Percentiles rank a stretch among this genome's conserved stretches.
Conservation (phyloP, 2,329 filamentous ascomycete species). For the Exophiala viscosa region DNA sequence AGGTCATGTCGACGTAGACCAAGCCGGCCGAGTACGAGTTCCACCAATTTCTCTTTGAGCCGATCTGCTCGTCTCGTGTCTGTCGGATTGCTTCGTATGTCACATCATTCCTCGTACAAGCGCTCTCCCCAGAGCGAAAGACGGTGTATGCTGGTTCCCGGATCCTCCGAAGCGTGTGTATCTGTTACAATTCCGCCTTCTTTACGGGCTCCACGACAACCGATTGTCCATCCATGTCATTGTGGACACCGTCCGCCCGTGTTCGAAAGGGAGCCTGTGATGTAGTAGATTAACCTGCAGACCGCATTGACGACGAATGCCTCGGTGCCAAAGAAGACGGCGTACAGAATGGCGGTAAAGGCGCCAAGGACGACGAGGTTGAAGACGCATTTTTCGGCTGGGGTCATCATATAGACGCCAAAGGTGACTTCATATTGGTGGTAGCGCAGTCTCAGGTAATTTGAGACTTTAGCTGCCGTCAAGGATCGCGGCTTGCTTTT, state of each 20-base stretch:
- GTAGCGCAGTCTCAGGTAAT: constrained; percentile 73
- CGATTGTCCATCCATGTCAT: neutral
- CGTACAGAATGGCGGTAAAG: constrained; percentile 16
- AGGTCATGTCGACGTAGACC: no score
- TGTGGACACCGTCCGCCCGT: constrained; percentile 16
- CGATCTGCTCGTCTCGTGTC: no score
- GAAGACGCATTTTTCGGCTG: constrained; percentile 92
- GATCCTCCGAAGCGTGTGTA: no score
- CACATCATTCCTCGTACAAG: no score
- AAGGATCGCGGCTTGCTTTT: constrained; percentile 15
- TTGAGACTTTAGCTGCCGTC: constrained; percentile 21
- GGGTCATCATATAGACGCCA: constrained; percentile 93
- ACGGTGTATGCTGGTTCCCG: no score
- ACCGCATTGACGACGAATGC: constrained; percentile 23
- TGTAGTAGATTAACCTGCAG: constrained; percentile 25
- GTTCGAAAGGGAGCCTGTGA: constrained; percentile 19
- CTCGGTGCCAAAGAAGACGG: constrained; percentile 21
- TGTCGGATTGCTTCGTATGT: no score
- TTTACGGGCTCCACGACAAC: neutral
- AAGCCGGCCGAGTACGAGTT: no score
- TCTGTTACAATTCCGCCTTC: no score
- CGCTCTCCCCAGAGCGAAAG: no score
- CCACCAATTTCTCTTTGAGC: no score
- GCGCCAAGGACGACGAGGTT: constrained; percentile 59
- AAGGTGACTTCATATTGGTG: constrained; percentile 99